phyloP scores from a whole-genome alignment of 2,329 filamentous ascomycete species.

The Beauveria caledonica region DNA sequence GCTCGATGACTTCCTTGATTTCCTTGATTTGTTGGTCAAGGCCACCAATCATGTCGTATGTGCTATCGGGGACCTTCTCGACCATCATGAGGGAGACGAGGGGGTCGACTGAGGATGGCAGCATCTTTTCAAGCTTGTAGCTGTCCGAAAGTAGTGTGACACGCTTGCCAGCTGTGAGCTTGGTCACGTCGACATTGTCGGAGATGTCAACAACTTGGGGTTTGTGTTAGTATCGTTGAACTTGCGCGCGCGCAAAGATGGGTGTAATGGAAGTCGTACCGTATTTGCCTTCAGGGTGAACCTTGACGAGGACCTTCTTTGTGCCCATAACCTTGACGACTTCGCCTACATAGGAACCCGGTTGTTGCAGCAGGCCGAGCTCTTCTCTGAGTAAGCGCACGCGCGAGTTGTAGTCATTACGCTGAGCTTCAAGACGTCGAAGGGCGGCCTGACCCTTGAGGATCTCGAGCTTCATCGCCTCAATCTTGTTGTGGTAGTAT shows the following conservation, averaged over 20 bases:
- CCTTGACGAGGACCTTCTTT: slow-evolving; percentile 98
- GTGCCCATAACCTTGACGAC: slow-evolving; percentile 99
- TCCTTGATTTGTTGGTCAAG: slow-evolving; percentile 99
- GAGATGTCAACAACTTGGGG: slow-evolving; percentile 82
- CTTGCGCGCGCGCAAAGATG: background rate
- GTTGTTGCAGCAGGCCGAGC: slow-evolving; percentile 90
- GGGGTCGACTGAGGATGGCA: slow-evolving; percentile 95
- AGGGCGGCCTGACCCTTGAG: slow-evolving; percentile 96
- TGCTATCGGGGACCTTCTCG: slow-evolving; percentile 98
- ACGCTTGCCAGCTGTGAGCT: slow-evolving; percentile 95
- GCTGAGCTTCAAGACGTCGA: slow-evolving; percentile 89
- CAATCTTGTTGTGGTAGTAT: slow-evolving; percentile 99
- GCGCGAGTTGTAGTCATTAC: slow-evolving; percentile 98
- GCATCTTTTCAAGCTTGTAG: slow-evolving; percentile 98
- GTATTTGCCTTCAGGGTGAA: slow-evolving; percentile 99
- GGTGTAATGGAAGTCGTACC: slow-evolving; percentile 46
- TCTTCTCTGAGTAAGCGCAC: slow-evolving; percentile 92
- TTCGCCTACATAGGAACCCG: slow-evolving; percentile 95
- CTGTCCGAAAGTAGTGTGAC: slow-evolving; percentile 94
- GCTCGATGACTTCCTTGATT: slow-evolving; percentile 99
- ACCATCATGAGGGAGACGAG: slow-evolving; percentile 99
- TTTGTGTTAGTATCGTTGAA: slow-evolving; percentile 5
- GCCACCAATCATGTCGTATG: slow-evolving; percentile 99
- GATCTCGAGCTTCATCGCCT: slow-evolving; percentile 99
- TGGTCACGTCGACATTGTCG: slow-evolving; percentile 87